Evolutionary conservation across 805 yeast genomes (phyloP), one percentile per base, ranked within the genome.

Genomic region (Lipomyces kockii): DNA sequence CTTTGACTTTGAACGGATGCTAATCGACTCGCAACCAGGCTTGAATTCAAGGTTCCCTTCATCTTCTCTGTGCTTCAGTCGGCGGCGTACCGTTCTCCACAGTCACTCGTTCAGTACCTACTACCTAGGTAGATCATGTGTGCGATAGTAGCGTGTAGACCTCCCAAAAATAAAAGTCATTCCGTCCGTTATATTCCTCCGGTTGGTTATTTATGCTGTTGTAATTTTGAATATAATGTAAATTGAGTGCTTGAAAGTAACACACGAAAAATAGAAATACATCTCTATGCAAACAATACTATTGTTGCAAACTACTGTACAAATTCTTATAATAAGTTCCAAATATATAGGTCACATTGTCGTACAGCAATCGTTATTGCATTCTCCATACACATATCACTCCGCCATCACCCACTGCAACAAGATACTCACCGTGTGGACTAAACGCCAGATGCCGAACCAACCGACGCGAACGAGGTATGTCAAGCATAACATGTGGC

Each of bases 341-440:
- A n/a, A 17, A 43, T 43, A 43, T 43, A 43, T 17, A n/a, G 20
- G 7, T 39, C 14, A 0, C 39, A 39, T 12, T 14, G n/a, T 43
- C 22, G 49, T 43, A 43, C 49, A 17, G 22, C 7, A 7, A n/a
- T 17, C 20, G 9, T 43, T 43, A 43, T 17, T 17, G n/a, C 8
- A 43, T 43, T 43, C 49, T 27, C 69, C 69, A 68, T 8, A 68
- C 66, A n/a, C 62, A 62, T 37, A 68, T 53, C 39, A 65, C 54
- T 22, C 71, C 71, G 25, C 70, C 70, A 51, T 68, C 71, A 7
- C 71, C 71, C 12, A 67, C 70, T 11, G 68, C 66, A 14, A 66
- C 69, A 17, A 68, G 27, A 39, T 49, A 68, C 3, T 66, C 69
- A 8, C 66, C 66, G 20, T 46, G 60, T 34, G 71, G 71, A 53